A percentile compares a stretch with the other conserved stretches of the same genome.
These are phyloP conservation scores for Boletus subluridellus DNA, from an alignment of 1,284 basidiomycete species.

Conservation along the genomic window DNA sequence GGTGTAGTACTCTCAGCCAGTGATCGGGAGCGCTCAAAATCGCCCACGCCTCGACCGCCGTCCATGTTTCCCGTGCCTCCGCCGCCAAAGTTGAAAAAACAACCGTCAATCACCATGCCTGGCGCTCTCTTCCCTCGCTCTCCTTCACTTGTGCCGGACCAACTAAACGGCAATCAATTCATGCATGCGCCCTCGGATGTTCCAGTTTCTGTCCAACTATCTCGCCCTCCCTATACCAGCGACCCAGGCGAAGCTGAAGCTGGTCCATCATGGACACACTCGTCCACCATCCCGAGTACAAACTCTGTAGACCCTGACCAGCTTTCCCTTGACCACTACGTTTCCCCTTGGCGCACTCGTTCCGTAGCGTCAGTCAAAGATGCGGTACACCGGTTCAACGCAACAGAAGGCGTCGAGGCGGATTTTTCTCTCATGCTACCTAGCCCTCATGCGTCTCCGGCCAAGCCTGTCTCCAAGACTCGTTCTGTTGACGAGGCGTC, in stretches of 20 bases:
- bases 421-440: slow-evolving; percentile 42
- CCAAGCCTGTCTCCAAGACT: slow-evolving; percentile 12
- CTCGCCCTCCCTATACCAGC: background rate
- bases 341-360: slow-evolving; percentile 32
- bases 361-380: slow-evolving; percentile 40
- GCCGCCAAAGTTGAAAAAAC: slow-evolving; percentile 34
- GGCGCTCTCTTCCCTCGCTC: slow-evolving; percentile 72
- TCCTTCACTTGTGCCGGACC: slow-evolving; percentile 57
- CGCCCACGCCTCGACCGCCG: slow-evolving; percentile 19
- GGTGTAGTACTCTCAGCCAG: slow-evolving; percentile 23
- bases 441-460: slow-evolving; percentile 32
- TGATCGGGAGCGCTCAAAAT: slow-evolving; percentile 23
- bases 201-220: background rate
- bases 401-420: slow-evolving; percentile 31
- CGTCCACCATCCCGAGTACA: background rate
- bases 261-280: slow-evolving; percentile 18
- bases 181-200: background rate
- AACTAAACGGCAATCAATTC: background rate
- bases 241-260: slow-evolving; percentile 5
- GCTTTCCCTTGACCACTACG: slow-evolving; percentile 24
- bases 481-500: slow-evolving; percentile 8
- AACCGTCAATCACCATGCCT: slow-evolving; percentile 66
- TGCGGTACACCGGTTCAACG: slow-evolving; percentile 43
- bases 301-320: slow-evolving; percentile 8
- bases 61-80: slow-evolving; percentile 34